phyloP scores from a whole-genome alignment of 1,284 basidiomycete species.

The Naganishia sp. region DNA sequence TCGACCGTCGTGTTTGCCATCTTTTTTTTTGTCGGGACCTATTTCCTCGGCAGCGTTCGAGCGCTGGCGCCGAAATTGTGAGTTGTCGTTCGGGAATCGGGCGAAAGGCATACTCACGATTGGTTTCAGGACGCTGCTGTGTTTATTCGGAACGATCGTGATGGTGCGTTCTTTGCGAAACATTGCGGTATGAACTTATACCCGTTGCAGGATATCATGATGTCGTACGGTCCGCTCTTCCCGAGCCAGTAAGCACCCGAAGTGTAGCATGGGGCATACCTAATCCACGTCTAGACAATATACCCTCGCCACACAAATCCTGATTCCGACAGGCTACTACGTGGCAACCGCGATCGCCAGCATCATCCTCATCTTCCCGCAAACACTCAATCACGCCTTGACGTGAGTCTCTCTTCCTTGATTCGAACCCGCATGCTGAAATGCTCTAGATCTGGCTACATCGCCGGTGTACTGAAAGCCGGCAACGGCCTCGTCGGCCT shows the following conservation, averaged over 20 bases:
- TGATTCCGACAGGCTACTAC: conserved; percentile 64
- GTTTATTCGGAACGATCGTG: conserved; percentile 59
- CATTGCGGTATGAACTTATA: conserved; percentile 36
- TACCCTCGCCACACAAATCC: conserved; percentile 59
- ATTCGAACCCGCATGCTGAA: background rate
- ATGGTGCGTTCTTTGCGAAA: conserved; percentile 36
- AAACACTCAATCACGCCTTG: conserved; percentile 63
- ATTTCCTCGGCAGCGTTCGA: conserved; percentile 63
- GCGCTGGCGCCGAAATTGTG: conserved; percentile 65
- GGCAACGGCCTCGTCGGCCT: conserved; percentile 44
- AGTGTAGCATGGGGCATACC: background rate
- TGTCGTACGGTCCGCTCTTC: conserved; percentile 61
- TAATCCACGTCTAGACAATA: conserved; percentile 57
- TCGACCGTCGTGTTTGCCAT: conserved; percentile 63
- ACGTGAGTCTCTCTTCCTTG: conserved; percentile 35
- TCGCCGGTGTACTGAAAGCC: conserved; percentile 44
- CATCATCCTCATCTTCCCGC: conserved; percentile 69
- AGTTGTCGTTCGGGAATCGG: conserved; percentile 16
- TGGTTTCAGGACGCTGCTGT: conserved; percentile 54
- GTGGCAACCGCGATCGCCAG: conserved; percentile 63
- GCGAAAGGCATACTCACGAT: background rate
- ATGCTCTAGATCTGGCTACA: conserved; percentile 37
- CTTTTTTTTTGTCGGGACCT: conserved; percentile 69
- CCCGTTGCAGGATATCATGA: conserved; percentile 59
- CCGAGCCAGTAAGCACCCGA: conserved; percentile 53